phyloP scores from a whole-genome alignment of 2,329 filamentous ascomycete species.

The Sporothrix inflata region DNA sequence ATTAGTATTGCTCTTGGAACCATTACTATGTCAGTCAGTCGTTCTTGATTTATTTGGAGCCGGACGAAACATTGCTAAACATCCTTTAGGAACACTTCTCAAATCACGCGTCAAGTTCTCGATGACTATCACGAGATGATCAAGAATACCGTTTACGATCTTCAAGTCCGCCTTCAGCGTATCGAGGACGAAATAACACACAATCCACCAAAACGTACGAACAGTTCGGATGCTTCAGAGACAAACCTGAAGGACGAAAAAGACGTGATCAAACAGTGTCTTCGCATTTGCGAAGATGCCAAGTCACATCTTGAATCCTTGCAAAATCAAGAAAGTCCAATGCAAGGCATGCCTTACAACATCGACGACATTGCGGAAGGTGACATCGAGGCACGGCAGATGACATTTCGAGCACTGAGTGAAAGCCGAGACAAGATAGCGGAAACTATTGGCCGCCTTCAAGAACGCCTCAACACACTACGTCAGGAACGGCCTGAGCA shows the following conservation, averaged over 20 bases:
- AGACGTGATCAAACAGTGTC: conserved; percentile 45
- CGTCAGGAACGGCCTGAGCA: conserved; percentile 34
- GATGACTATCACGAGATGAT: conserved; percentile 46
- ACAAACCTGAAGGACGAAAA: conserved; percentile 43
- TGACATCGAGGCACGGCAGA: conserved; percentile 26
- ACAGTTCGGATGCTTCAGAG: background rate
- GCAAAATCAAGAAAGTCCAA: conserved; percentile 36
- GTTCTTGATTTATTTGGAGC: background rate
- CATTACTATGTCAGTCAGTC: background rate
- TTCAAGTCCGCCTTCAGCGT: conserved; percentile 42
- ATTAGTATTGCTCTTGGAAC: conserved; percentile 2
- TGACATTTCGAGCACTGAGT: conserved; percentile 36
- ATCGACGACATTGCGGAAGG: background rate
- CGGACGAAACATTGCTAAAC: conserved; percentile 34
- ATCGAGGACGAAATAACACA: conserved; percentile 44
- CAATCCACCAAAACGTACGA: conserved; percentile 24
- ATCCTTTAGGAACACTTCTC: conserved; percentile 43
- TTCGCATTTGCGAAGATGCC: conserved; percentile 46
- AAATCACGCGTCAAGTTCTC: conserved; percentile 40
- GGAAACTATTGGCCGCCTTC: conserved; percentile 41
- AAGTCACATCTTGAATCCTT: conserved; percentile 43
- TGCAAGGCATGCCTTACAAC: conserved; percentile 12
- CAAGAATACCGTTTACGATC: conserved; percentile 42
- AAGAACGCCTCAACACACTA: conserved; percentile 40
- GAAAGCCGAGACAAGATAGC: conserved; percentile 41